A percentile compares a stretch with the other conserved stretches of the same genome.
Evolutionary conservation across 2,329 filamentous ascomycete genomes (phyloP).

Genomic region (Epichloe festucae): DNA sequence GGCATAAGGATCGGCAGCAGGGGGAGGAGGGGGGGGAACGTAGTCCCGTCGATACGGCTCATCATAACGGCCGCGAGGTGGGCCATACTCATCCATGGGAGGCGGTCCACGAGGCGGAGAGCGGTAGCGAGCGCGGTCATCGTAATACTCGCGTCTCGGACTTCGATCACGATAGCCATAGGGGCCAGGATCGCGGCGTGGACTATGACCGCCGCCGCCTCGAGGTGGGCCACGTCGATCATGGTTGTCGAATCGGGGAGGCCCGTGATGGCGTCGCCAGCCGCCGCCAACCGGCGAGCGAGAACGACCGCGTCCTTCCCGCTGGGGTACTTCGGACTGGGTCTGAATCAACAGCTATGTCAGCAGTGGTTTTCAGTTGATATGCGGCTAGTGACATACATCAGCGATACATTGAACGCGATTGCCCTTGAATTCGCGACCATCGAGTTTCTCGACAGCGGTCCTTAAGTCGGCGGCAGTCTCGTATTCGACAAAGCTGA

Average conservation of each 20-base stretch:
- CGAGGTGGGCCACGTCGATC: conserved; percentile 59
- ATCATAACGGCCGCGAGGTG: conserved; percentile 57
- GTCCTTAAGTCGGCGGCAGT: conserved; percentile 78
- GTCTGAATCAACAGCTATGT: conserved; percentile 35
- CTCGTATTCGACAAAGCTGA: conserved; percentile 94
- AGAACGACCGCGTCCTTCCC: conserved; percentile 57
- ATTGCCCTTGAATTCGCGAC: conserved; percentile 82
- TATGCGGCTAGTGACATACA: conserved; percentile 39
- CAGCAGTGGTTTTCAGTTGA: neutral
- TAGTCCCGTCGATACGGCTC: conserved; percentile 65
- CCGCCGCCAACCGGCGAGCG: conserved; percentile 45
- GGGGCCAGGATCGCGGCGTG: conserved; percentile 50
- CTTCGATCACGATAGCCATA: conserved; percentile 82
- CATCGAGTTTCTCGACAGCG: conserved; percentile 90
- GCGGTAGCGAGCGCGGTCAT: conserved; percentile 67
- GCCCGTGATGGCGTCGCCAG: conserved; percentile 47
- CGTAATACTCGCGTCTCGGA: conserved; percentile 77
- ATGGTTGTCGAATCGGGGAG: conserved; percentile 59
- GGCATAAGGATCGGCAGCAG: conserved; percentile 49
- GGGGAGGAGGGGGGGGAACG: conserved; percentile 49
- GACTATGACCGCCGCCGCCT: conserved; percentile 56
- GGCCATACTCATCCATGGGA: conserved; percentile 64
- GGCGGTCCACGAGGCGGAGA: conserved; percentile 56
- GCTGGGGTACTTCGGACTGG: conserved; percentile 61
- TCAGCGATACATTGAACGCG: conserved; percentile 78